Conservation (phyloP, 2,329 filamentous ascomycete genomes). For the Penicillium nordicum region DNA sequence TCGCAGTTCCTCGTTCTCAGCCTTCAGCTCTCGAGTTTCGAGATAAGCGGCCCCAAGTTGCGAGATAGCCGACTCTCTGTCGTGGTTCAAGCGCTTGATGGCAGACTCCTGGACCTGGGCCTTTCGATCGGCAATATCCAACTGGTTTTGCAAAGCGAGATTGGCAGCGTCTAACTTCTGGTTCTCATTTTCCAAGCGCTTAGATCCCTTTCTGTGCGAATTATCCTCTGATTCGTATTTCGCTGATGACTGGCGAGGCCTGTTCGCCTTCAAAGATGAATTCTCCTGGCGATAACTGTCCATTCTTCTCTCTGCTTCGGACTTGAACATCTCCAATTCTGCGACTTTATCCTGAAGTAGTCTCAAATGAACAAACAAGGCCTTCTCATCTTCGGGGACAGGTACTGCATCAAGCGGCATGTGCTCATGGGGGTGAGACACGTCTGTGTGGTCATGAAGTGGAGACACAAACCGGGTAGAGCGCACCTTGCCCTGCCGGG, state of each 20-base stretch:
- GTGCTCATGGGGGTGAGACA: conserved; percentile 39
- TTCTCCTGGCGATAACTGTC: conserved; percentile 54
- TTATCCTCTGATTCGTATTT: conserved; percentile 47
- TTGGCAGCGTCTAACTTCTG: conserved; percentile 52
- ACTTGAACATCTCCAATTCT: conserved; percentile 55
- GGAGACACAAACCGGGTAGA: conserved; percentile 54
- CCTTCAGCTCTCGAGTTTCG: conserved; percentile 47
- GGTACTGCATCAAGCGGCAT: conserved; percentile 53
- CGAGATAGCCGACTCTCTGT: conserved; percentile 57
- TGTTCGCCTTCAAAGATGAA: conserved; percentile 48
- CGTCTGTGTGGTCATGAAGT: conserved; percentile 34
- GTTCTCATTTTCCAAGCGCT: conserved; percentile 35
- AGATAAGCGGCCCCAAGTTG: conserved; percentile 57
- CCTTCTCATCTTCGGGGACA: conserved; percentile 61
- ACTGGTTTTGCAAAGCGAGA: conserved; percentile 52
- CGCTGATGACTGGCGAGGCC: conserved; percentile 35
- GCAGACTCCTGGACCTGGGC: conserved; percentile 52
- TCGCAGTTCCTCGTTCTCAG: conserved; percentile 37
- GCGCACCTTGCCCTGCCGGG: conserved; percentile 48
- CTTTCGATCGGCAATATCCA: conserved; percentile 56
- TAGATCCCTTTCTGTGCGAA: conserved; percentile 33
- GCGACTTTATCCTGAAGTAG: conserved; percentile 57
- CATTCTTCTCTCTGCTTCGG: conserved; percentile 48
- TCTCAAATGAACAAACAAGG: conserved; percentile 59
- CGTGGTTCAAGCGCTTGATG: conserved; percentile 53